Conservation (phyloP, 2,329 filamentous ascomycete species). For the Proliferodiscus dingleyae region DNA sequence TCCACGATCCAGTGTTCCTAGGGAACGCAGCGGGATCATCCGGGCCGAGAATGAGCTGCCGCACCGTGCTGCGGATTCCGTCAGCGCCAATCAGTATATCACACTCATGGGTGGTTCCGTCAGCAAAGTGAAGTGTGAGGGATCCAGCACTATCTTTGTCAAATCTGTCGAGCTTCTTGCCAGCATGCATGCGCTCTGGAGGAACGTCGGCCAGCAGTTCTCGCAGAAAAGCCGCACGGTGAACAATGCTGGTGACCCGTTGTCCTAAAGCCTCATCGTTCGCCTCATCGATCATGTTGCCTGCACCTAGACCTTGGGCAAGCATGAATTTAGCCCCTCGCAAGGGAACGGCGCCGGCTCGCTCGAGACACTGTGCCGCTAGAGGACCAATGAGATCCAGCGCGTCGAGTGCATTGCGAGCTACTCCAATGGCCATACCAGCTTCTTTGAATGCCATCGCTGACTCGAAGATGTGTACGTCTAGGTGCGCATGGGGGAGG, state of each 20-base stretch:
- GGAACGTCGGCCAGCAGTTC: neutral
- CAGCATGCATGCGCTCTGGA: neutral
- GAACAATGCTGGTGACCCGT: neutral
- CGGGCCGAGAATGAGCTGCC: neutral
- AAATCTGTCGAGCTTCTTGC: too few relatives aligned
- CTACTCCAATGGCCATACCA: neutral
- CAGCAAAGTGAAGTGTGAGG: too few relatives aligned
- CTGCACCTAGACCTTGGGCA: neutral
- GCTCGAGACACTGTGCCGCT: neutral
- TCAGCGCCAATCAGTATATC: neutral
- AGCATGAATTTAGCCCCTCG: neutral
- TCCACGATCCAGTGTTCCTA: neutral
- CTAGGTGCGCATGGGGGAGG: neutral
- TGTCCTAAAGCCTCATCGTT: neutral
- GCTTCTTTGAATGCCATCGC: neutral
- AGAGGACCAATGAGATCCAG: neutral
- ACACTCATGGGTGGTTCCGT: too few relatives aligned
- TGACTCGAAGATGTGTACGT: constrained; percentile 5
- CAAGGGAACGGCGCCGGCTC: constrained; percentile 1
- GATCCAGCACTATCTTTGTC: too few relatives aligned
- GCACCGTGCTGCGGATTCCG: neutral
- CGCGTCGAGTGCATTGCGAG: neutral
- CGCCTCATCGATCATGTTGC: neutral
- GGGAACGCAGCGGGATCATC: neutral
- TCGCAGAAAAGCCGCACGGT: neutral